phyloP scores from a whole-genome alignment of 2,329 filamentous ascomycete genomes.

The Rhexocercosporidium sp. region DNA sequence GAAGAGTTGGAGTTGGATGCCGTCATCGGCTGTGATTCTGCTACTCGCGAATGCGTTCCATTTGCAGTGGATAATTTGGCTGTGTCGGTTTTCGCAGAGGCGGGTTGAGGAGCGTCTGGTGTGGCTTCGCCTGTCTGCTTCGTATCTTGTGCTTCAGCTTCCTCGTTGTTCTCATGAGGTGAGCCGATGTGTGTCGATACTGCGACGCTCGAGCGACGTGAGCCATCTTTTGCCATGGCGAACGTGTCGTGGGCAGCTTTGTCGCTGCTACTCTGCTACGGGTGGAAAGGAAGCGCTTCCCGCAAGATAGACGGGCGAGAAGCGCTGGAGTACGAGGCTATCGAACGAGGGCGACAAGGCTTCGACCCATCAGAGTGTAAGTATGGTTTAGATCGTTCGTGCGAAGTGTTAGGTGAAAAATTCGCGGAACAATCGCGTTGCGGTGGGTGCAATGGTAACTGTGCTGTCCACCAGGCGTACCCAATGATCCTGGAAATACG shows the following conservation, averaged over 20 bases:
- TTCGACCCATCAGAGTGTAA: constrained; percentile 40
- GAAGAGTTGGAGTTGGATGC: constrained; percentile 53
- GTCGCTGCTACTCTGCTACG: constrained; percentile 11
- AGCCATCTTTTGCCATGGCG: constrained; percentile 40
- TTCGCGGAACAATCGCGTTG: constrained; percentile 12
- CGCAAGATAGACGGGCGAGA: constrained; percentile 40
- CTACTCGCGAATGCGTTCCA: constrained; percentile 25
- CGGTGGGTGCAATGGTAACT: constrained; percentile 13
- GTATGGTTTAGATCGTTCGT: not conserved
- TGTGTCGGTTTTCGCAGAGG: constrained; percentile 20
- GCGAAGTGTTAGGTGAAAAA: not conserved
- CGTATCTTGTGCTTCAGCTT: constrained; percentile 21
- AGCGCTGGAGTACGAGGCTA: constrained; percentile 42
- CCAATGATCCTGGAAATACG: constrained; percentile 12
- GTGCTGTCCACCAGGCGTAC: constrained; percentile 7
- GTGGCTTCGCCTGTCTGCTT: constrained; percentile 24
- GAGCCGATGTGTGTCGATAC: constrained; percentile 27
- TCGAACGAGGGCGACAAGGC: constrained; percentile 33
- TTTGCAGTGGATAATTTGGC: constrained; percentile 24
- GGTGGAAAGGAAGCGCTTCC: constrained; percentile 39
- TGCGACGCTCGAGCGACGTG: constrained; percentile 36
- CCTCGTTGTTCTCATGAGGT: constrained; percentile 31
- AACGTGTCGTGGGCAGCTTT: constrained; percentile 11
- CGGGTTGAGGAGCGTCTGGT: constrained; percentile 14
- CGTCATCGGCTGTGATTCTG: constrained; percentile 52